Base-by-base conservation (phyloP, 768 basidiomycete species). In the Hypsizygus marmoreus region DNA sequence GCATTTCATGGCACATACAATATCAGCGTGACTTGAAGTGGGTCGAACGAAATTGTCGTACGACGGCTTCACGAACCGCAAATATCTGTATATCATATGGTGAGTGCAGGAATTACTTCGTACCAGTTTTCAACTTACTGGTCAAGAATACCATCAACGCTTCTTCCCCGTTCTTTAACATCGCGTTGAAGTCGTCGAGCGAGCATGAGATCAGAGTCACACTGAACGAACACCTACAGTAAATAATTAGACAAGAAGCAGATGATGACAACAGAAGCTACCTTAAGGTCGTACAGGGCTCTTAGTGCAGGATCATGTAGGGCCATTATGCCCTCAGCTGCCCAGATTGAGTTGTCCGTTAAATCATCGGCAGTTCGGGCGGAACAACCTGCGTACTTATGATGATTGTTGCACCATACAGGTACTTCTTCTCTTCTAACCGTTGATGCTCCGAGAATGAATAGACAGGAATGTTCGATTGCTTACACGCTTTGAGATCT, bases 181-280 rank as follows among this genome's bases (percentile, higher is more conserved):
- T 98, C 97, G 43, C 97, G 77, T 51, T 81, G 75, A 43, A 99
- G 87, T 29, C 97, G 82, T 46, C 97, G 82, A 1, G 95, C 92
- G 37, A 99, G 84, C 97, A 99, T 99, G 16, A 98, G 71, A 64
- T 99, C 97, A 6, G 94, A 87, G 62, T 98, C 94, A 48, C 88
- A 90, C 72, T 95, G 91, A 6, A 94, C 92, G 52, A 91, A 94
- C 4, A 94, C 74, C 87, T 91, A 43, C 6, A 36, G 6, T 12
- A 23, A 16, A 26, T 3, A 25, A 13, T 23, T 33, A 0, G 32
- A 31, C 8, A 23, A 45, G 7, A 28, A 23, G 1, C 4, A 32
- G 33, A 35, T 22, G 36, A 39, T 34, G 26, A 6, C 10, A 2
- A 4, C 32, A 25, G 25, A 22, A n/a, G 57, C 63, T 40, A 83